phyloP scores from a whole-genome alignment of 2,329 filamentous ascomycete genomes.

The Septoria linicola region DNA sequence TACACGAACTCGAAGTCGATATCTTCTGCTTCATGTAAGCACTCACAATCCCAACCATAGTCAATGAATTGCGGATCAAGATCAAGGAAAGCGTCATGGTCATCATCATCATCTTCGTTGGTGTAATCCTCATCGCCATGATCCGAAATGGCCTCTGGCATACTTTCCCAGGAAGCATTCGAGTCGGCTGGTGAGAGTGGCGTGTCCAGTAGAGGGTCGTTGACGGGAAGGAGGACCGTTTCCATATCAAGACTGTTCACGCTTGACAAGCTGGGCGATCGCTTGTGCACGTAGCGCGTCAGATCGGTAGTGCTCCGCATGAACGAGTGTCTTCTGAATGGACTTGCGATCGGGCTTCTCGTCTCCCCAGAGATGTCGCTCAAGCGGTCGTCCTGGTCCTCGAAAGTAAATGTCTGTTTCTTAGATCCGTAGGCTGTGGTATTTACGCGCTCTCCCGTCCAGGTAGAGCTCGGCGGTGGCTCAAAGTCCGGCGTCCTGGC shows the following conservation, averaged over 20 bases:
- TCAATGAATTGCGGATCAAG: conserved; percentile 65
- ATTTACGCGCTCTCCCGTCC: background rate
- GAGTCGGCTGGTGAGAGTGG: conserved; percentile 37
- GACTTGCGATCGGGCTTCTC: conserved; percentile 29
- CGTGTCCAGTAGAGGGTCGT: conserved; percentile 43
- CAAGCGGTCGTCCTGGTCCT: background rate
- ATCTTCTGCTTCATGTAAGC: conserved; percentile 94
- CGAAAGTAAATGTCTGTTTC: background rate
- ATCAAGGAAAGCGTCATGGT: conserved; percentile 57
- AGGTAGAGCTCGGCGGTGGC: background rate
- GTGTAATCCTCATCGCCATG: conserved; percentile 11
- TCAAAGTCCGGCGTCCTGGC: background rate
- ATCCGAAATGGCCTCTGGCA: conserved; percentile 27
- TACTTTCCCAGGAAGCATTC: conserved; percentile 34
- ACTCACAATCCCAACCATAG: conserved; percentile 71
- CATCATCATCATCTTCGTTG: conserved; percentile 55
- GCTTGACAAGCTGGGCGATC: conserved; percentile 30
- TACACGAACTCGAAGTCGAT: conserved; percentile 99
- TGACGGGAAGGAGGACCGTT: conserved; percentile 44
- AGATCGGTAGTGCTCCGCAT: conserved; percentile 18
- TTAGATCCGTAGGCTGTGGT: background rate
- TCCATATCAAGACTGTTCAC: conserved; percentile 36
- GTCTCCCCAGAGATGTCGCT: background rate
- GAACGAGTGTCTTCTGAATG: conserved; percentile 29
- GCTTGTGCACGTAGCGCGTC: conserved; percentile 14